Conservation (phyloP, 2,329 filamentous ascomycete species). For the Penicillium concentricum region DNA sequence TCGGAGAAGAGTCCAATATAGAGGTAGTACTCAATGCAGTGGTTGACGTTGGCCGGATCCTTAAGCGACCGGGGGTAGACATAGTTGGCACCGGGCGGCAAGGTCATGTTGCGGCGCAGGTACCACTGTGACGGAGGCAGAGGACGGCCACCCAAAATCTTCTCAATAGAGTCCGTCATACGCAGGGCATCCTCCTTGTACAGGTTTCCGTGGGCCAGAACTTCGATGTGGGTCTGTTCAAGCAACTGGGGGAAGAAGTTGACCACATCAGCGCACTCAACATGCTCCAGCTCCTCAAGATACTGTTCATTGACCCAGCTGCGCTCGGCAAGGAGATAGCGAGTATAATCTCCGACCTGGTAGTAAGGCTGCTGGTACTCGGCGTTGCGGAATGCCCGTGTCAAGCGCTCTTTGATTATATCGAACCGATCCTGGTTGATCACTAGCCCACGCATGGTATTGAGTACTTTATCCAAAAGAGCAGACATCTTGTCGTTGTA, state of each 20-base stretch:
- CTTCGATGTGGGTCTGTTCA: slow-evolving; percentile 80
- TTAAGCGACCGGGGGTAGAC: slow-evolving; percentile 77
- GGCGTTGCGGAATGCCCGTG: slow-evolving; percentile 77
- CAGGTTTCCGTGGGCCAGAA: slow-evolving; percentile 86
- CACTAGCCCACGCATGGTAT: slow-evolving; percentile 79
- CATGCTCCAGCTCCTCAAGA: slow-evolving; percentile 69
- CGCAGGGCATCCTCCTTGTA: slow-evolving; percentile 90
- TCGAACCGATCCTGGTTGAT: slow-evolving; percentile 85
- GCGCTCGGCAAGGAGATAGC: slow-evolving; percentile 74
- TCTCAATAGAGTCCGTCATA: slow-evolving; percentile 79
- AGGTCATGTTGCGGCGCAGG: slow-evolving; percentile 70
- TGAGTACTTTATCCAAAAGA: slow-evolving; percentile 81
- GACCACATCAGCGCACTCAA: slow-evolving; percentile 72
- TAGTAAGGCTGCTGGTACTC: slow-evolving; percentile 85
- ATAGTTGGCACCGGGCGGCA: slow-evolving; percentile 78
- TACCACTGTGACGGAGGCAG: slow-evolving; percentile 79
- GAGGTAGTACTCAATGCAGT: slow-evolving; percentile 77
- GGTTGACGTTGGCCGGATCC: slow-evolving; percentile 86
- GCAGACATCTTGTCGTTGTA: slow-evolving; percentile 97
- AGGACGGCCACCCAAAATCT: slow-evolving; percentile 68
- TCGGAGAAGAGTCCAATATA: slow-evolving; percentile 69
- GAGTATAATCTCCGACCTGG: slow-evolving; percentile 79
- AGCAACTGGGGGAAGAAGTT: slow-evolving; percentile 78
- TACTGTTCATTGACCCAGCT: slow-evolving; percentile 79
- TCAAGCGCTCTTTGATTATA: slow-evolving; percentile 82